These are phyloP conservation scores for Epichloe uncinata DNA, from an alignment of 2,329 filamentous ascomycete genomes.

Conservation along the genomic window DNA sequence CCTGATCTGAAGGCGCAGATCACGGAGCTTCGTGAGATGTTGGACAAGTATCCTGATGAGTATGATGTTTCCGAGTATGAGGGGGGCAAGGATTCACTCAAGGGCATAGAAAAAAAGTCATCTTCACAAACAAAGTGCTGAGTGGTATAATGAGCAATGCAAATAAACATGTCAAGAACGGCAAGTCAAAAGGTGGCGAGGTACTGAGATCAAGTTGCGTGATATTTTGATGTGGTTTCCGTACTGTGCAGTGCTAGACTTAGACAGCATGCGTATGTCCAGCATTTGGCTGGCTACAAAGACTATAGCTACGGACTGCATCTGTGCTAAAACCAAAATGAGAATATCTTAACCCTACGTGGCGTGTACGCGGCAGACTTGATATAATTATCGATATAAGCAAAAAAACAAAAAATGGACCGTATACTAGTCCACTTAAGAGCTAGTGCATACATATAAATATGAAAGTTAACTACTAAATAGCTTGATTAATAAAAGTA, in stretches of 20 bases:
- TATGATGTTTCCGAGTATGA: conserved; percentile 74
- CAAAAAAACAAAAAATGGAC: no score
- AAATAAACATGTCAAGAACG: background rate
- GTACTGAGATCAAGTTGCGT: background rate
- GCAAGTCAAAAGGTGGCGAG: background rate
- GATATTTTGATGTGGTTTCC: background rate
- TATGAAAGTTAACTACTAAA: no score
- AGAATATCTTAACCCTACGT: no score
- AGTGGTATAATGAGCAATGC: background rate
- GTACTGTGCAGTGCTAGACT: no score
- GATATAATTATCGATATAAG: no score
- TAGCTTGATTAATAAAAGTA: no score
- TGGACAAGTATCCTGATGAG: conserved; percentile 81
- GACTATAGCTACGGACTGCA: no score
- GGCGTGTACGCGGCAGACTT: no score
- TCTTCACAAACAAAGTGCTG: background rate
- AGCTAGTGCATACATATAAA: no score
- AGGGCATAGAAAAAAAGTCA: conserved; percentile 12
- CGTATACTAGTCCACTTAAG: no score
- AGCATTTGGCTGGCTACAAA: background rate
- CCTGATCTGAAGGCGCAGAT: conserved; percentile 65
- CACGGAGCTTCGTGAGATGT: conserved; percentile 54
- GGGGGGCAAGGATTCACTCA: conserved; percentile 57
- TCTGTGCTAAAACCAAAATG: no score
- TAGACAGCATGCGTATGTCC: no score